Evolutionary conservation across 73 alveolate species (phyloP).

Genomic region (Uronychia setigera): DNA sequence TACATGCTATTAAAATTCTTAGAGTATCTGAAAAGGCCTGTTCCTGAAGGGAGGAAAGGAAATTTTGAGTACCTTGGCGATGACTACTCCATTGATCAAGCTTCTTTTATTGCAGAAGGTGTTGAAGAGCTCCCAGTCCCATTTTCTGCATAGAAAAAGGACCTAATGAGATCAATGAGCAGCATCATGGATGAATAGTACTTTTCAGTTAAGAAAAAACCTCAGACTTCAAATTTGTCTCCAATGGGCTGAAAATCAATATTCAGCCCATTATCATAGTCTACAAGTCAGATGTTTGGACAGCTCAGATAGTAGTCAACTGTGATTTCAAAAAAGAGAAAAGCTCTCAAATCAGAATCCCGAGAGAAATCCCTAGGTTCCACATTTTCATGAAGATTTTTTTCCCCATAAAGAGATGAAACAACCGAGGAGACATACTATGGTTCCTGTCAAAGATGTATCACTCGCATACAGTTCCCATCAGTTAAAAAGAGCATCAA

Average conservation of each 20-base stretch:
- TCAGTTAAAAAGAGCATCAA: background rate
- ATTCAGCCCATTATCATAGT: background rate
- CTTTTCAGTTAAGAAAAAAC: background rate
- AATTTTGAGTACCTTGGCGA: background rate
- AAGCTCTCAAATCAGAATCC: background rate
- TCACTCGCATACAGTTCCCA: background rate
- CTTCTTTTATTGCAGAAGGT: too few species aligned
- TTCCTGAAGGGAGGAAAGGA: background rate
- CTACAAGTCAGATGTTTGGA: background rate
- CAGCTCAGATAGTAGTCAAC: background rate
- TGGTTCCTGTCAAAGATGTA: background rate
- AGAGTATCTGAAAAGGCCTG: slow-evolving; percentile 26
- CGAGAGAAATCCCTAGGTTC: too few species aligned
- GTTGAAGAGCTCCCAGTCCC: background rate
- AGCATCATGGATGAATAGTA: background rate
- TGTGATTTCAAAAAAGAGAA: background rate
- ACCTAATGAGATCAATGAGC: background rate
- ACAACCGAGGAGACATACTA: background rate
- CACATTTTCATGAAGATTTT: too few species aligned
- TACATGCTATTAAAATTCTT: background rate
- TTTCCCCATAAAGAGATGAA: background rate
- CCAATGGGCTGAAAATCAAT: background rate
- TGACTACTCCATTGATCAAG: background rate
- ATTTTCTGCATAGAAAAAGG: background rate
- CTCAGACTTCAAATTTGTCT: background rate